phyloP scores from a whole-genome alignment of 176 grass and related monocot species.

The Urochloa ruziziensis region DNA sequence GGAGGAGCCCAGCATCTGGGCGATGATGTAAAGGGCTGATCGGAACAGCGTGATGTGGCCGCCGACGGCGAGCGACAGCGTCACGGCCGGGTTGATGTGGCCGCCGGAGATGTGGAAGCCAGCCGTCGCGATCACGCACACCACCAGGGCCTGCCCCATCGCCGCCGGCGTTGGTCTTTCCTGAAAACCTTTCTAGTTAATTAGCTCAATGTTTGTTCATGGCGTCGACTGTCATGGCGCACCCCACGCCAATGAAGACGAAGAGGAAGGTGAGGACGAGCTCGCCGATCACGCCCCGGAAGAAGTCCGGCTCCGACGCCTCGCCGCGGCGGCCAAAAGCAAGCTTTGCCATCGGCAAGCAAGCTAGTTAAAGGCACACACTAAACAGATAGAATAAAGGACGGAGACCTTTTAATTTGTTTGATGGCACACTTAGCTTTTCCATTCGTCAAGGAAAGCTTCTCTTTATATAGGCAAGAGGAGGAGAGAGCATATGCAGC shows the following conservation, averaged over 20 bases:
- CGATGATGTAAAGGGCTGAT: constrained; percentile 60
- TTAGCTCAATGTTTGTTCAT: too few relatives aligned
- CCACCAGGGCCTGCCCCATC: constrained; percentile 71
- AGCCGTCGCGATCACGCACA: constrained; percentile 69
- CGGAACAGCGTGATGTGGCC: constrained; percentile 75
- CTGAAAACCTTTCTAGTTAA: too few relatives aligned
- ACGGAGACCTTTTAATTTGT: too few relatives aligned
- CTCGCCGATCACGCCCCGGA: constrained; percentile 74
- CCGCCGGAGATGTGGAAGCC: constrained; percentile 86
- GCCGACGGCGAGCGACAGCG: constrained; percentile 67
- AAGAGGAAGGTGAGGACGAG: constrained; percentile 93
- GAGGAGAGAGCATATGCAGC: too few relatives aligned
- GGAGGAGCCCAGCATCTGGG: constrained; percentile 70
- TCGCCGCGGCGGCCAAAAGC: constrained; percentile 53
- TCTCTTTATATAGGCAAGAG: too few relatives aligned
- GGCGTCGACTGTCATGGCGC: constrained; percentile 45
- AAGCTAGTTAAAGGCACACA: too few relatives aligned
- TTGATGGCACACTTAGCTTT: too few relatives aligned
- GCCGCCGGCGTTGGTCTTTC: constrained; percentile 67
- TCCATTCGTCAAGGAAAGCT: too few relatives aligned
- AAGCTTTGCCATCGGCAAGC: constrained; percentile 67
- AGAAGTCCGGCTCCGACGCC: constrained; percentile 60
- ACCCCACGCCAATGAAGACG: constrained; percentile 70
- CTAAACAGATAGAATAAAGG: too few relatives aligned
- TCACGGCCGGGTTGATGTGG: constrained; percentile 88